phyloP scores from a whole-genome alignment of 2,329 filamentous ascomycete genomes.

The Epichloe brachyelytri region DNA sequence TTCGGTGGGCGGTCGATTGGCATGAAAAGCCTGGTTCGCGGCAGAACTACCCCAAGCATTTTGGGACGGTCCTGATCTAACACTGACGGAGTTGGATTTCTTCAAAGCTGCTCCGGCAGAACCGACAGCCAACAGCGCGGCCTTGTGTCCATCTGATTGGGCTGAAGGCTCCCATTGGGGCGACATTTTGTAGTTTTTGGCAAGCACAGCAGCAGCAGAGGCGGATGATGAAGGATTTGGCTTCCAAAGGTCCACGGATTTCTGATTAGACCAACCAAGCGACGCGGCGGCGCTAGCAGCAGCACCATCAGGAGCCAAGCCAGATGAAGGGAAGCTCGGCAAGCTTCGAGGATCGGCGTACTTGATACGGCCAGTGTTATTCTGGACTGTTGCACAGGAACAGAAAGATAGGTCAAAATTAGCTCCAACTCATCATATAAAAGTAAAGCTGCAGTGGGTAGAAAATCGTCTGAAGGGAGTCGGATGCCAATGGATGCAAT shows the following conservation, averaged over 20 bases:
- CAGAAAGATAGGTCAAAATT: background rate
- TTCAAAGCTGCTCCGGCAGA: conserved; percentile 23
- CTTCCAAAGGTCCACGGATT: conserved; percentile 52
- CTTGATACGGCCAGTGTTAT: conserved; percentile 38
- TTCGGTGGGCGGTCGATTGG: conserved; percentile 10
- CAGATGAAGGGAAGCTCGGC: conserved; percentile 59
- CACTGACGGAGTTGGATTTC: conserved; percentile 6
- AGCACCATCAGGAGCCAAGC: conserved; percentile 40
- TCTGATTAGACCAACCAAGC: conserved; percentile 60
- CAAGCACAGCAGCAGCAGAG: conserved; percentile 29
- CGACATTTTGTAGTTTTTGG: conserved; percentile 29
- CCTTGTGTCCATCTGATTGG: conserved; percentile 57
- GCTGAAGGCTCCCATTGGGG: conserved; percentile 49
- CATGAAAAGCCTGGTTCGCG: conserved; percentile 51
- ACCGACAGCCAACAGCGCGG: conserved; percentile 51
- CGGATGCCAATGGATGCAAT: background rate
- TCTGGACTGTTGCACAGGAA: conserved; percentile 1
- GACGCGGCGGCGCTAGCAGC: conserved; percentile 65
- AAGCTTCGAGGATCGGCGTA: conserved; percentile 62
- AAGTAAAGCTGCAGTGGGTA: background rate
- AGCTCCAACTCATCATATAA: background rate
- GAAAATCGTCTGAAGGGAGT: background rate
- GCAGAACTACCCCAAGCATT: conserved; percentile 51
- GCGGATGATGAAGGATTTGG: conserved; percentile 44
- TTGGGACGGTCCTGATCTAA: conserved; percentile 12